A percentile compares a stretch with the other conserved stretches of the same genome.
Evolutionary conservation across 2,329 filamentous ascomycete genomes (phyloP).

Genomic region (Claviceps spartinae): DNA sequence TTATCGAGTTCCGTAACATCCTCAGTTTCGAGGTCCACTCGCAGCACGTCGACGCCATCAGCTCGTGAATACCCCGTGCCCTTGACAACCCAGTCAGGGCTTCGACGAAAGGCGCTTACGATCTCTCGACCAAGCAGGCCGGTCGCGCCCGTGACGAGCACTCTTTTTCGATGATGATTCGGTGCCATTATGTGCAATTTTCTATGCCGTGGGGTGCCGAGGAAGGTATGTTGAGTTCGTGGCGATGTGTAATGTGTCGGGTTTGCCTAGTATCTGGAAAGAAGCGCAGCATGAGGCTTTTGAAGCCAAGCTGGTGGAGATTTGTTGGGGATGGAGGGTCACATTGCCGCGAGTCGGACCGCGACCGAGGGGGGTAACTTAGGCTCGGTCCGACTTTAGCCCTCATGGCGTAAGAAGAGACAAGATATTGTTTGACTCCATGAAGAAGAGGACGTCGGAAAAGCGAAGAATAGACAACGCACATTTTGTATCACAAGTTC

Average conservation of each 20-base stretch:
- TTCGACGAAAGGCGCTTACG: conserved; percentile 50
- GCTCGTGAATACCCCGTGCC: conserved; percentile 65
- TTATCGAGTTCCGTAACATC: conserved; percentile 29
- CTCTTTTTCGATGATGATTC: conserved; percentile 25
- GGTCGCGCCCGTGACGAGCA: conserved; percentile 70
- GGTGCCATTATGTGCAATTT: neutral
- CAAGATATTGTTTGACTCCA: no score
- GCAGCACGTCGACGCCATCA: conserved; percentile 53
- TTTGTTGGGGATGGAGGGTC: neutral
- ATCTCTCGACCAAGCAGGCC: conserved; percentile 75
- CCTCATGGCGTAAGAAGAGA: no score
- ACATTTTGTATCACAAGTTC: no score
- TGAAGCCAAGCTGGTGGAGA: neutral
- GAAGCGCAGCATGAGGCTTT: neutral
- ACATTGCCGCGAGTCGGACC: neutral
- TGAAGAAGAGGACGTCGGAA: no score
- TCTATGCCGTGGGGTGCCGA: neutral
- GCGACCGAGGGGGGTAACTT: no score
- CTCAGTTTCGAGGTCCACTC: conserved; percentile 36
- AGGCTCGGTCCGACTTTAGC: no score
- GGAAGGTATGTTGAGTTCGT: neutral
- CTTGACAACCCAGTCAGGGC: conserved; percentile 46
- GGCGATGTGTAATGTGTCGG: neutral
- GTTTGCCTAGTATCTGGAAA: neutral
- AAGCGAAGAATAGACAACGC: no score